Evolutionary conservation across 495 filamentous ascomycete genomes (phyloP).

Genomic region (Recurvomyces mirabilis): DNA sequence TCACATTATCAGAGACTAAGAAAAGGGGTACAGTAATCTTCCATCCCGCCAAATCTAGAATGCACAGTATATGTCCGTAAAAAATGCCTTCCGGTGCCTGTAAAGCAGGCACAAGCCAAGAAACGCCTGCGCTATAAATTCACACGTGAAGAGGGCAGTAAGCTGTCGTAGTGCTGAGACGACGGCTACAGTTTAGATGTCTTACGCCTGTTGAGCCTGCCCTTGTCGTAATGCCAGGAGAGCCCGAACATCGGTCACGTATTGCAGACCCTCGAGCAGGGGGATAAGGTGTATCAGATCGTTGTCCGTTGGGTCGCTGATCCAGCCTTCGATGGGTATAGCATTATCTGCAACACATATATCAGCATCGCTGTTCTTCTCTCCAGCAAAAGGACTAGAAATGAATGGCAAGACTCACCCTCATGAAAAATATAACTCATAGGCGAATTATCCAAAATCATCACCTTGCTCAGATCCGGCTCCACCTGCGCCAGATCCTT

Average conservation of each 20-base stretch:
- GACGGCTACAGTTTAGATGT: no score
- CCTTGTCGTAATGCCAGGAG: slow-evolving; percentile 78
- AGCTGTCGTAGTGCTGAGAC: no score
- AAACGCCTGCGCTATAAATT: no score
- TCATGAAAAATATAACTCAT: slow-evolving; percentile 98
- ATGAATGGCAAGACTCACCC: slow-evolving; percentile 43
- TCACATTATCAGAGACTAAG: no score
- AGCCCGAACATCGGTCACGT: slow-evolving; percentile 88
- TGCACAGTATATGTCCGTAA: no score
- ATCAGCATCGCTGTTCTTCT: no score
- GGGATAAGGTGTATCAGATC: slow-evolving; percentile 85
- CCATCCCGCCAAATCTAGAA: no score
- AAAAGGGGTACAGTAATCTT: no score
- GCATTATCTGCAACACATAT: slow-evolving; percentile 65
- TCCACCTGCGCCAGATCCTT: slow-evolving; percentile 95
- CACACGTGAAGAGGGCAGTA: no score
- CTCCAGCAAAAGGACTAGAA: no score
- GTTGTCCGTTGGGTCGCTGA: slow-evolving; percentile 80
- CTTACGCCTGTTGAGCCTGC: slow-evolving; percentile 42
- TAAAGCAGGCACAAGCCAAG: no score
- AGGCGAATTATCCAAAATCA: slow-evolving; percentile 97
- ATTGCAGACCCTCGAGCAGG: slow-evolving; percentile 88
- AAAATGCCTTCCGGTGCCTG: no score
- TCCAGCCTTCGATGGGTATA: slow-evolving; percentile 89
- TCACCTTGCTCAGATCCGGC: slow-evolving; percentile 89